Evolutionary conservation across 139 green algal species (phyloP).

Genomic region (Deuterostichococcus epilithicus): DNA sequence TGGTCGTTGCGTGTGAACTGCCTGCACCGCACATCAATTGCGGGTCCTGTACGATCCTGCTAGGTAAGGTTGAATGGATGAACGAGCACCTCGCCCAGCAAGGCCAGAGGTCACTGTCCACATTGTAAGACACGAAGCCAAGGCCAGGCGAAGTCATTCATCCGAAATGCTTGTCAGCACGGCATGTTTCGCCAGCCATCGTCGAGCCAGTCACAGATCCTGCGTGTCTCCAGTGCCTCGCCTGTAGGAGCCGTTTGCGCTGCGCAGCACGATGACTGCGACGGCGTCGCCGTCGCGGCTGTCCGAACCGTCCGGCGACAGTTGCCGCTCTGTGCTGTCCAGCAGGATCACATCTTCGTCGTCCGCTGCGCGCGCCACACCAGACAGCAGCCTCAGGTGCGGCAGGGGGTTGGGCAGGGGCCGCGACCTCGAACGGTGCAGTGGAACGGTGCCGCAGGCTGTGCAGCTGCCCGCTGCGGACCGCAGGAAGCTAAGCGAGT

Average conservation of each 20-base stretch:
- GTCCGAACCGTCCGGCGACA: conserved; percentile 6
- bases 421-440: no score
- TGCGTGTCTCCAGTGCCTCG: no score
- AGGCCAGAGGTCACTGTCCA: no score
- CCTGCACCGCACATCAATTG: neutral
- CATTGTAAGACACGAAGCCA: neutral
- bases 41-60: neutral
- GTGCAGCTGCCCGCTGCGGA: no score
- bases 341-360: conserved; percentile 29
- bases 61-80: neutral
- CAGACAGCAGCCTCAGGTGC: no score
- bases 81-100: no score
- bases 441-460: no score
- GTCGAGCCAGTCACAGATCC: no score
- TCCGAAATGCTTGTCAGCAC: neutral
- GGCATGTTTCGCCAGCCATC: no score
- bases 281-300: conserved; percentile 8
- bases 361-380: neutral
- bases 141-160: neutral
- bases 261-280: neutral
- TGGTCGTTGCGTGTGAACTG: conserved; percentile 22
- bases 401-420: no score
- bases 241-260: neutral
- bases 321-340: neutral
- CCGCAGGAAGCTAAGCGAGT: no score